Base-by-base conservation (phyloP, 2,329 filamentous ascomycete species). In the Aspergillus quadrilineatus region DNA sequence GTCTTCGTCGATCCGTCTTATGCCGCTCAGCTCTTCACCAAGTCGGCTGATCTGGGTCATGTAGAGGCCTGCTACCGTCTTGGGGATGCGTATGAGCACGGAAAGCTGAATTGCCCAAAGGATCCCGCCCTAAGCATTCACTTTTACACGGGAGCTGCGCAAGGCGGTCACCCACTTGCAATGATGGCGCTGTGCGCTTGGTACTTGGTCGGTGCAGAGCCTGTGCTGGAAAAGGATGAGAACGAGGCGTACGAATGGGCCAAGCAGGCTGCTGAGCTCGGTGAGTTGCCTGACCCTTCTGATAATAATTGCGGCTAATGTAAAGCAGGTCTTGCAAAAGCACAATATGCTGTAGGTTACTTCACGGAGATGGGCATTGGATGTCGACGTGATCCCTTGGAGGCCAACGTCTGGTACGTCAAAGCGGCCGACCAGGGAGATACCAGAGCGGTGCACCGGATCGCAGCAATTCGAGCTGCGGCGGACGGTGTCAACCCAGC, bases 181-280 rank as follows among this genome's bases (percentile, higher is more conserved):
- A 97, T 97, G 92, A 96, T 99, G 92, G 93, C 93, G 4, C 80
- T 99, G 7, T 99, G 94, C 75, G 94, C 94, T 9, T 99, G 94
- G 94, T 99, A 97, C 73, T 89, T 97, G 82, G 89, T 97, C 41
- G 94, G 94, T 9, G 94, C 94, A 1, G 89, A 92, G 64, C 92
- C 92, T 0, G 86, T 97, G 12, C 77, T 99, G 22, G 92, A 96
- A 59, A 96, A 94, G 75, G 93, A 99, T 67, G 93, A 97, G 73
- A 88, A 89, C 64, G 94, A 99, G 74, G 94, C 94, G 8, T 97
- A 95, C 68, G 92, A 96, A 72, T 99, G 94, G 94, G 92, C 94
- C 14, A 86, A 86, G 67, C 87, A 88, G 68, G 90, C 94, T 53
- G 93, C 93, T 32, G 88, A 94, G 60, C 80, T 88, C 63, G 92